phyloP scores from a whole-genome alignment of 2,329 filamentous ascomycete species.

The Ophiocordyceps polyrhachis-furcata region DNA sequence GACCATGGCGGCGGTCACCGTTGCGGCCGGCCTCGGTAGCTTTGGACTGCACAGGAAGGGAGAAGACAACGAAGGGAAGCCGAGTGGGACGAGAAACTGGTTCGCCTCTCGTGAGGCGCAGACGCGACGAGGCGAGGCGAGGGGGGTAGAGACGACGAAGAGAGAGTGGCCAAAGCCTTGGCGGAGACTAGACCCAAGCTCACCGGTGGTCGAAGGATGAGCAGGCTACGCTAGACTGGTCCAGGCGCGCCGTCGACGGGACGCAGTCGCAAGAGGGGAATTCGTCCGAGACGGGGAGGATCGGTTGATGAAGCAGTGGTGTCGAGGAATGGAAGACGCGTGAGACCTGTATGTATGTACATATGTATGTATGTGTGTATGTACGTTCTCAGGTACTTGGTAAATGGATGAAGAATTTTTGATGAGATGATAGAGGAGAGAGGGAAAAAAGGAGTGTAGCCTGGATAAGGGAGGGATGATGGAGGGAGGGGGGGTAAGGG shows the following conservation, averaged over 20 bases:
- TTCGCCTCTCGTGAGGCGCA: neutral
- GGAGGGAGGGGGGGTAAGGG: neutral
- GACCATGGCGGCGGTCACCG: slow-evolving; percentile 7
- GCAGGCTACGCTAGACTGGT: neutral
- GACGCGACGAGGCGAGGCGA: neutral
- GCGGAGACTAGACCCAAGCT: neutral
- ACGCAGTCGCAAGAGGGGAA: neutral
- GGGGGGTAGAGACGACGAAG: neutral
- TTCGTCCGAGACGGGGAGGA: neutral
- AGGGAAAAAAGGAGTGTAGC: neutral
- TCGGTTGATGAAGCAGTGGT: neutral
- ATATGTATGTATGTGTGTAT: no score
- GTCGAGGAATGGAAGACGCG: no score
- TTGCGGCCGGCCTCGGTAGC: slow-evolving; percentile 5
- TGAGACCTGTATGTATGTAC: no score
- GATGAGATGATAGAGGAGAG: neutral
- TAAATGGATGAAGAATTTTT: neutral
- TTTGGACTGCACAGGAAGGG: neutral
- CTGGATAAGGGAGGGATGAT: neutral
- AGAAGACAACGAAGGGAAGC: neutral
- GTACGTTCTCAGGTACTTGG: no score
- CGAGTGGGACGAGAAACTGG: neutral
- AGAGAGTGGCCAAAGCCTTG: neutral
- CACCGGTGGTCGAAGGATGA: neutral
- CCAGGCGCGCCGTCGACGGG: neutral